Evolutionary conservation across 805 yeast species (phyloP), one percentile per base, ranked within the genome.

Genomic region (Spathaspora boniae): DNA sequence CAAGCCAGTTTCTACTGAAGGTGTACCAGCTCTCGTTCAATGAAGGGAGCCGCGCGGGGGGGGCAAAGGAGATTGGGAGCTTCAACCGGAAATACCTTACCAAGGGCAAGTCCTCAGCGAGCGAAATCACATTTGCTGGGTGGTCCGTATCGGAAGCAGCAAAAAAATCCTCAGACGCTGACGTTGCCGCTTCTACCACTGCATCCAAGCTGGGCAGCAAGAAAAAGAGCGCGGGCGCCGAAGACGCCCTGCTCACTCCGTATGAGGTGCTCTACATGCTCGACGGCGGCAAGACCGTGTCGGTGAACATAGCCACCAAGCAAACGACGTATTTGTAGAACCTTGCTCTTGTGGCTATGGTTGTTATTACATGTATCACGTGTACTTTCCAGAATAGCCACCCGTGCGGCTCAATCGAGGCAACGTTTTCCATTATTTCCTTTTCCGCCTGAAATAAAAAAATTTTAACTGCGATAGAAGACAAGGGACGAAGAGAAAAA

Each of bases 301-400:
- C 28, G 8, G 37, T 52, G 16, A 44, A 52, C 36, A 38, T 50
- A 15, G 43, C 39, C 6, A 51, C 43, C 48, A 48, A 44, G 27
- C 38, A 39, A 56, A 29, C 23, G n/a, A n/a, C n/a, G n/a, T n/a
- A n/a, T n/a, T n/a, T n/a, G n/a, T n/a, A n/a, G n/a, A n/a, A n/a
- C n/a, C n/a, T n/a, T n/a, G n/a, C n/a, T n/a, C n/a, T n/a, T n/a
- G n/a, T n/a, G n/a, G n/a, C n/a, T n/a, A n/a, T n/a, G n/a, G n/a
- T n/a, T n/a, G n/a, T n/a, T n/a, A n/a, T n/a, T n/a, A n/a, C n/a
- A n/a, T n/a, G n/a, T n/a, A n/a, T n/a, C n/a, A n/a, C n/a, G n/a
- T n/a, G n/a, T n/a, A n/a, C n/a, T n/a, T n/a, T n/a, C n/a, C n/a
- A n/a, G n/a, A n/a, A n/a, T n/a, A n/a, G n/a, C n/a, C n/a, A n/a